Evolutionary conservation across 1,284 basidiomycete genomes (phyloP).

Genomic region (Vanrija pseudolonga): DNA sequence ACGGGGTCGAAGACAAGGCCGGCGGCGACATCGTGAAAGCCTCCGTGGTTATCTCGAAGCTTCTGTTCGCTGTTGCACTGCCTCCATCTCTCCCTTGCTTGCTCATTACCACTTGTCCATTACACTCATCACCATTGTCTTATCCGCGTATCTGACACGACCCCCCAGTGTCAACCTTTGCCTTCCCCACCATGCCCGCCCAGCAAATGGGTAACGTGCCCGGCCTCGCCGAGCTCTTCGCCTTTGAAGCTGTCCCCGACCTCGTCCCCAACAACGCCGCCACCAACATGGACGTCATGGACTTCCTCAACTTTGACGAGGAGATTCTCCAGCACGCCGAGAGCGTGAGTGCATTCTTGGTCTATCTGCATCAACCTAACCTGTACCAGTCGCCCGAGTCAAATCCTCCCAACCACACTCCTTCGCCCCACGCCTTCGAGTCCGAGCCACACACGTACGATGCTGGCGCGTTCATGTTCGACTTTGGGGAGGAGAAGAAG

Average conservation of each 20-base stretch:
- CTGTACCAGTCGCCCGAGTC: constrained; percentile 39
- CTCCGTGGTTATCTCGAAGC: too few relatives aligned
- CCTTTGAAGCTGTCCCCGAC: constrained; percentile 30
- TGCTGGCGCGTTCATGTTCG: constrained; percentile 25
- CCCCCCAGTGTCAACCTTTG: background rate
- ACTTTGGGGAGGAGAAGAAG: constrained; percentile 28
- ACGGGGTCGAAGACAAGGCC: too few relatives aligned
- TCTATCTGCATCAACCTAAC: constrained; percentile 5
- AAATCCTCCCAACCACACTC: constrained; percentile 41
- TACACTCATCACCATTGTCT: background rate
- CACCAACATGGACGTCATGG: constrained; percentile 39
- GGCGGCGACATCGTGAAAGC: too few relatives aligned
- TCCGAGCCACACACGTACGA: constrained; percentile 23
- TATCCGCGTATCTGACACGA: background rate
- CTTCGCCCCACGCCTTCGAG: constrained; percentile 28
- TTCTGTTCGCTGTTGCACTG: background rate
- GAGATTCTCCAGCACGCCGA: constrained; percentile 18
- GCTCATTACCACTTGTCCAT: background rate
- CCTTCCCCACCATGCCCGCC: background rate
- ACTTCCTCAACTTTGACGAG: constrained; percentile 43
- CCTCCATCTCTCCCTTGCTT: background rate
- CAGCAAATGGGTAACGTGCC: too few relatives aligned
- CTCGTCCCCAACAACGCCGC: constrained; percentile 29
- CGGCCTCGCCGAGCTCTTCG: constrained; percentile 8
- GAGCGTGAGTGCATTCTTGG: constrained; percentile 24